Evolutionary conservation across 2,329 filamentous ascomycete genomes (phyloP), one percentile per base, ranked within the genome.

Genomic region (Coccinonectria pachysandricola): DNA sequence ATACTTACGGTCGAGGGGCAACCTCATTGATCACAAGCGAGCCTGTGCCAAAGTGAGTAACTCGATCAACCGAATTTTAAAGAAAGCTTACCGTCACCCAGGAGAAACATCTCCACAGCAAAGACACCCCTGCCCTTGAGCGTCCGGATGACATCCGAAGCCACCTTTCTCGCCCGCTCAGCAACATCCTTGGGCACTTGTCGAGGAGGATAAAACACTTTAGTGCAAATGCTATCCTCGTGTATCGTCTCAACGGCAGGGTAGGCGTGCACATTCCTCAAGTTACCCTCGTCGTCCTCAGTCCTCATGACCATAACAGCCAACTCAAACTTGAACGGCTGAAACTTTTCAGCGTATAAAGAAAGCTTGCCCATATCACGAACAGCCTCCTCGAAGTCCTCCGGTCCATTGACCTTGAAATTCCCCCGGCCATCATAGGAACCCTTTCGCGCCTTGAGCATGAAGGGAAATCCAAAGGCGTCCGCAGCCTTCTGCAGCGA

Each of bases 231-330:
- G 48, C 77, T 91, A 54, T 96, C 83, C 56, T 95, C 84, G 45
- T 98, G 91, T 15, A 96, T 71, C 1, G 88, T 96, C 62, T 98
- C 91, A 2, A 95, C 87, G 0, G 79, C 80, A 1, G 91, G 87
- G 50, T 91, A 96, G 4, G 87, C 74, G 16, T 86, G 61, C 8
- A 70, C 53, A 9, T 52, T 52, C 32, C 57, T 66, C 7, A 65
- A 50, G 9, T 56, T 56, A 1, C 68, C 68, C 3, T 61, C 51
- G 22, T 62, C 57, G 39, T 92, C 76, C 48, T 87, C 81, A 1
- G 83, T 93, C 48, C 93, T 82, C 31, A 96, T 75, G 7, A 95
- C 88, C 76, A 96, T 94, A 40, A 94, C 87, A 5, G 91, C 83
- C 27, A 96, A 62, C 59, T 96, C 88, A 59, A 80, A 78, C 43